Percentiles rank a stretch among this genome's conserved stretches.
Evolutionary conservation across 129 eudicot species (phyloP).

Genomic region (Artemisia annua): DNA sequence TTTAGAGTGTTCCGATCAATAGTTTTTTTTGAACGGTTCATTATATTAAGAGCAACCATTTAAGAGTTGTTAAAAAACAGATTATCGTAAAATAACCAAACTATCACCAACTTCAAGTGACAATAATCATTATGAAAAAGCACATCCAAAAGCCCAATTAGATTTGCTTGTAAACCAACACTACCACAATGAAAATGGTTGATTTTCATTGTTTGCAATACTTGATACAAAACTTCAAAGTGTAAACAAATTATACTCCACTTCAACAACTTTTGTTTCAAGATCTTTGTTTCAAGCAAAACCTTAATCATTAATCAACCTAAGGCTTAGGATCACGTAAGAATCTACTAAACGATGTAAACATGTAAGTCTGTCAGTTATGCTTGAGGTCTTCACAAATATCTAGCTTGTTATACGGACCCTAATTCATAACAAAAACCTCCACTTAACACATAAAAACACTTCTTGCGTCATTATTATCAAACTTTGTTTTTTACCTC

Average conservation of each 20-base stretch:
- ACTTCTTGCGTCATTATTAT: not conserved
- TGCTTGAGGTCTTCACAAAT: too few species aligned
- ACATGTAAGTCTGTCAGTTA: too few species aligned
- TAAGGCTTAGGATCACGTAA: too few species aligned
- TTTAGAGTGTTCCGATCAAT: too few species aligned
- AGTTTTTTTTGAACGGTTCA: too few species aligned
- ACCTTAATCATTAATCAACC: constrained; percentile 3
- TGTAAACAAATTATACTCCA: not conserved
- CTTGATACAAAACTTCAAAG: not conserved
- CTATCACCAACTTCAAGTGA: not conserved
- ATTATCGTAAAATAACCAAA: not conserved
- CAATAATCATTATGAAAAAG: not conserved
- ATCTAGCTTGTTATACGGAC: too few species aligned
- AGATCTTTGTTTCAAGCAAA: not conserved
- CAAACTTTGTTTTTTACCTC: not conserved
- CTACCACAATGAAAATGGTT: constrained; percentile 10
- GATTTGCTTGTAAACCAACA: not conserved
- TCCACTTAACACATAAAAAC: not conserved
- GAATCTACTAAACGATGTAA: too few species aligned
- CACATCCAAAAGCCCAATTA: not conserved
- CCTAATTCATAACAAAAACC: too few species aligned
- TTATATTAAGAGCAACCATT: not conserved
- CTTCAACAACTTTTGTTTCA: constrained; percentile 13
- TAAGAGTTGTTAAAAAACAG: not conserved
- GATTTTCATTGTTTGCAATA: constrained; percentile 10